phyloP scores from a whole-genome alignment of 805 yeast genomes.

The Novakomyces olei region DNA sequence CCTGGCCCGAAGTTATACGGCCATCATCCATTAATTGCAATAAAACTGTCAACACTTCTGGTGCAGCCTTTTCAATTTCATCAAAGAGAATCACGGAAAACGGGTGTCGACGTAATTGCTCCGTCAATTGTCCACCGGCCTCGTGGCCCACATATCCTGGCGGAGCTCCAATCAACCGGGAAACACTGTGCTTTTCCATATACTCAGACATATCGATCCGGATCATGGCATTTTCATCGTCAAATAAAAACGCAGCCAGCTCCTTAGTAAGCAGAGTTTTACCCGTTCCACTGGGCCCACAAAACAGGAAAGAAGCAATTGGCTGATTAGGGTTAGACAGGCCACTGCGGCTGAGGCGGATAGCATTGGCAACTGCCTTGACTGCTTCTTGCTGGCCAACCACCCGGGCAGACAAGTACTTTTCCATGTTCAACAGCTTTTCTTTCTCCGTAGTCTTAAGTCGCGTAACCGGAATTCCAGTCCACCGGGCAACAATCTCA shows the following conservation, averaged over 20 bases:
- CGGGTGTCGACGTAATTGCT: constrained; percentile 74
- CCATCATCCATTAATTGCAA: constrained; percentile 92
- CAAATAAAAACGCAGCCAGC: constrained; percentile 83
- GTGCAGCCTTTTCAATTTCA: constrained; percentile 97
- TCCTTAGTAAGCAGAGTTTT: constrained; percentile 96
- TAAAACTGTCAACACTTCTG: constrained; percentile 81
- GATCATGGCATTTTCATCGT: constrained; percentile 91
- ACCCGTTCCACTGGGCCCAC: constrained; percentile 94
- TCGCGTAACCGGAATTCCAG: constrained; percentile 92
- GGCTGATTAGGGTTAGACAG: constrained; percentile 92
- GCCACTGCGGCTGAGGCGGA: constrained; percentile 82
- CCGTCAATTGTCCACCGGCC: constrained; percentile 91
- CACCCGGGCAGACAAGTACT: constrained; percentile 54
- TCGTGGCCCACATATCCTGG: constrained; percentile 95
- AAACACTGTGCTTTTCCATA: constrained; percentile 85
- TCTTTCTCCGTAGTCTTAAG: constrained; percentile 86
- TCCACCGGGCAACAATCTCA: constrained; percentile 89
- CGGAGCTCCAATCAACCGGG: constrained; percentile 88
- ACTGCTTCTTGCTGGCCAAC: constrained; percentile 95
- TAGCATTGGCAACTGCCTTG: constrained; percentile 86
- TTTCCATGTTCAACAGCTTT: constrained; percentile 87
- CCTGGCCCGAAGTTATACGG: constrained; percentile 81
- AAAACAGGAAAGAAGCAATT: constrained; percentile 65
- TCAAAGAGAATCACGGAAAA: constrained; percentile 91
- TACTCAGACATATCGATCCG: constrained; percentile 95